Conservation (phyloP, 2,329 filamentous ascomycete genomes). For the Aureobasidium sp. region DNA sequence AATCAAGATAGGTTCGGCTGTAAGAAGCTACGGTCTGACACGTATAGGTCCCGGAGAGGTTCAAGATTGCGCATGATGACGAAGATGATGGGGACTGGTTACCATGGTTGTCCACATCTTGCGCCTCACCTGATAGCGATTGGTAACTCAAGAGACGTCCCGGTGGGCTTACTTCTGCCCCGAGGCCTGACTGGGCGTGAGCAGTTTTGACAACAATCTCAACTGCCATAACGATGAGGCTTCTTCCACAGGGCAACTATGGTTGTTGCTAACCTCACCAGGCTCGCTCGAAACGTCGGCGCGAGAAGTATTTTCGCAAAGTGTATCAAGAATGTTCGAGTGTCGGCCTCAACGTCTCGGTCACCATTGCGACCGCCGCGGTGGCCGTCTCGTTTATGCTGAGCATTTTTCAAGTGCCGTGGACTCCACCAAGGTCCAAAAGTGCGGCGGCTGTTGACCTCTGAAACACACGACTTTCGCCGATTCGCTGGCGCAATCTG, state of each 20-base stretch:
- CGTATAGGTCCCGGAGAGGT: not conserved
- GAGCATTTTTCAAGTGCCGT: not conserved
- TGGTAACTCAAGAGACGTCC: not conserved
- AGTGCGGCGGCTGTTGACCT: conserved; percentile 4
- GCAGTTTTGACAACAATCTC: conserved; percentile 7
- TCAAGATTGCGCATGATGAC: not conserved
- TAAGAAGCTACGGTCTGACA: not conserved
- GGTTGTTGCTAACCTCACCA: not conserved
- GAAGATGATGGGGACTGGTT: not conserved
- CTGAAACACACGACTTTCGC: conserved; percentile 8
- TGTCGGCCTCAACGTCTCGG: not conserved
- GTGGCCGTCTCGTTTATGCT: not conserved
- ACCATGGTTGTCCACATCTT: not conserved
- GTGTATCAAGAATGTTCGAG: not conserved
- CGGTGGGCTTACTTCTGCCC: not conserved
- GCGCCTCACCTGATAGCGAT: conserved; percentile 4
- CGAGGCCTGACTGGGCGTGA: not conserved
- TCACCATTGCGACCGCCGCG: conserved; percentile 3
- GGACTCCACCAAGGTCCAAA: not conserved
- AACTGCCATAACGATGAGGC: not conserved
- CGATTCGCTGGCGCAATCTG: conserved; percentile 8
- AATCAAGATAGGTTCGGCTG: not conserved
- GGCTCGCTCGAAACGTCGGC: conserved; percentile 1
- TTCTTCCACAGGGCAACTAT: conserved; percentile 5
- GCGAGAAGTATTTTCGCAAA: conserved; percentile 1